Evolutionary conservation across 2,329 filamentous ascomycete genomes (phyloP).

Genomic region (Venturiaceae sp.): DNA sequence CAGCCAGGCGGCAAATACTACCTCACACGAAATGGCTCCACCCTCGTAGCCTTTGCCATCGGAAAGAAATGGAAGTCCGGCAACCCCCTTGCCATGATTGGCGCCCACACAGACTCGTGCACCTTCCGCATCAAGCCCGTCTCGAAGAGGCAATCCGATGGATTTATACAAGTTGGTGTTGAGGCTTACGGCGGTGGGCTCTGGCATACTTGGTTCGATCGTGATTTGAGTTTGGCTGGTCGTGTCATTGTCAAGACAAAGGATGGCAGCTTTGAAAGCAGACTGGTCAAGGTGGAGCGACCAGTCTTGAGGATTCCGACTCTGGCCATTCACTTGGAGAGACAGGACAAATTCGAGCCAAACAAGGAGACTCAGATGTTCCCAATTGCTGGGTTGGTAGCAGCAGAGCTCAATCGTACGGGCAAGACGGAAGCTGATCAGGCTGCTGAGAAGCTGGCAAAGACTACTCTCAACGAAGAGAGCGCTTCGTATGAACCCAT

Average conservation of each 20-base stretch:
- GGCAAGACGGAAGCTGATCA: conserved; percentile 41
- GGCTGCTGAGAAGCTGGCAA: conserved; percentile 29
- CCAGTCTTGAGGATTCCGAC: conserved; percentile 89
- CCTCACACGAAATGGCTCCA: conserved; percentile 85
- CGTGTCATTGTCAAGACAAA: conserved; percentile 70
- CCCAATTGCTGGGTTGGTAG: conserved; percentile 80
- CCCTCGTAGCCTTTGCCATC: conserved; percentile 86
- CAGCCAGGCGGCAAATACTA: conserved; percentile 91
- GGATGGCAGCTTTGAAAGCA: conserved; percentile 67
- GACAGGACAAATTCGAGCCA: conserved; percentile 75
- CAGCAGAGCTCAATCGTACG: conserved; percentile 77
- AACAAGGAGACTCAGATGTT: conserved; percentile 97
- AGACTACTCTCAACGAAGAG: conserved; percentile 22
- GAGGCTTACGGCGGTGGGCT: conserved; percentile 95
- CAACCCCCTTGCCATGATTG: conserved; percentile 84
- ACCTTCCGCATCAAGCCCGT: conserved; percentile 89
- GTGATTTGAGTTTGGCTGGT: conserved; percentile 84
- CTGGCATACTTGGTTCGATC: conserved; percentile 98
- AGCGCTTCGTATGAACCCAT: conserved; percentile 57
- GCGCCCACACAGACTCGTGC: conserved; percentile 92
- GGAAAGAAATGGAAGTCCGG: conserved; percentile 86
- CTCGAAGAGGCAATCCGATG: conserved; percentile 76
- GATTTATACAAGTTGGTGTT: conserved; percentile 89
- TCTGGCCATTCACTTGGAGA: conserved; percentile 86
- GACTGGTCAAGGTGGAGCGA: conserved; percentile 80